phyloP scores from a whole-genome alignment of 2,329 filamentous ascomycete species.

The Fusarium sp. region DNA sequence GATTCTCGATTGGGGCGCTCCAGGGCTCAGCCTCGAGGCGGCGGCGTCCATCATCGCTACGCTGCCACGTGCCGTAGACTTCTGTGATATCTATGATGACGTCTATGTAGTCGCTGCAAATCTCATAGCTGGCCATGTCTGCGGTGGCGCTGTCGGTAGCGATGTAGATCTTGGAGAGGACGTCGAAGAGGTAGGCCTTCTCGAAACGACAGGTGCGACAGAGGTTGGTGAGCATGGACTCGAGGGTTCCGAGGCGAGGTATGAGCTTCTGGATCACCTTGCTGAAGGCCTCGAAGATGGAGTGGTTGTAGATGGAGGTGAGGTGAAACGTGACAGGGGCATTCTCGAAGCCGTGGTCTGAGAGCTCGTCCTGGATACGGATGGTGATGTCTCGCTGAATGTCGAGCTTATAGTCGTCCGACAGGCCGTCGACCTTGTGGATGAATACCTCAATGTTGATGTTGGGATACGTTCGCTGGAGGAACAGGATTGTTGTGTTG shows the following conservation, averaged over 20 bases:
- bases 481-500: slow-evolving; percentile 89
- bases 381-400: slow-evolving; percentile 98
- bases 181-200: slow-evolving; percentile 98
- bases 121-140: slow-evolving; percentile 96
- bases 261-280: slow-evolving; percentile 99
- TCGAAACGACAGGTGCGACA: slow-evolving; percentile 96
- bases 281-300: slow-evolving; percentile 97
- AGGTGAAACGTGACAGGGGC: slow-evolving; percentile 95
- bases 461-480: slow-evolving; percentile 90
- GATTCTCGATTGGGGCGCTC: slow-evolving; percentile 75
- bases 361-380: slow-evolving; percentile 95
- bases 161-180: slow-evolving; percentile 98
- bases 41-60: slow-evolving; percentile 69
- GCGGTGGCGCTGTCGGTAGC: slow-evolving; percentile 94
- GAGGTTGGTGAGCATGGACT: slow-evolving; percentile 93
- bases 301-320: slow-evolving; percentile 98
- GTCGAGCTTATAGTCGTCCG: slow-evolving; percentile 95
- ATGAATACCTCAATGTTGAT: slow-evolving; percentile 99
- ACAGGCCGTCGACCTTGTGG: slow-evolving; percentile 98
- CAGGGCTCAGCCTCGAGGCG: slow-evolving; percentile 73
- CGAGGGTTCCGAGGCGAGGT: slow-evolving; percentile 91
- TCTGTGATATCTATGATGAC: slow-evolving; percentile 98
- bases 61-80: slow-evolving; percentile 86
- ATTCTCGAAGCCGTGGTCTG: slow-evolving; percentile 93
- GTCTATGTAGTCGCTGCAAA: slow-evolving; percentile 98